A percentile compares a stretch with the other conserved stretches of the same genome.
These are phyloP conservation scores for Hypoxylon lenormandii DNA, from an alignment of 495 filamentous ascomycete genomes.

Conservation along the genomic window DNA sequence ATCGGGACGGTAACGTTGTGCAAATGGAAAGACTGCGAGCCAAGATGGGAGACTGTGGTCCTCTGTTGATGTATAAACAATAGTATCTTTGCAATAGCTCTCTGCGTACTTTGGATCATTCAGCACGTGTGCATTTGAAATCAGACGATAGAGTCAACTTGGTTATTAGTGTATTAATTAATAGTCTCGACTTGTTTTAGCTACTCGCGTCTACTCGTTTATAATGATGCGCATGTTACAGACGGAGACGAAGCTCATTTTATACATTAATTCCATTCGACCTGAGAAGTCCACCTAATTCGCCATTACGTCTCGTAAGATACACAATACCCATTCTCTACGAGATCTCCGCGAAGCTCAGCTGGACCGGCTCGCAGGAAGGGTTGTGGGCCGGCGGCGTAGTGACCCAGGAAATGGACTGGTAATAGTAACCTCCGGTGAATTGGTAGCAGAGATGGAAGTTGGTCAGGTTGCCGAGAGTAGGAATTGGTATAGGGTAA, in stretches of 20 bases:
- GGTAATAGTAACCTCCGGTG: slow-evolving; percentile 56
- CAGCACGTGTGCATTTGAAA: no score
- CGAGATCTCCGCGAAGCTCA: slow-evolving; percentile 31
- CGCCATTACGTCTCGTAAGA: neutral
- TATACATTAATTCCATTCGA: neutral
- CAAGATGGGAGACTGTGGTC: slow-evolving; percentile 29
- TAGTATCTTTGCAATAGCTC: no score
- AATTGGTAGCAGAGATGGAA: slow-evolving; percentile 55
- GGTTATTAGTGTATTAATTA: slow-evolving; percentile 6
- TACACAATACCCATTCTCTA: neutral
- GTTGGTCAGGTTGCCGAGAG: slow-evolving; percentile 24
- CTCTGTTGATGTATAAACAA: slow-evolving; percentile 4
- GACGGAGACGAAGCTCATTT: neutral
- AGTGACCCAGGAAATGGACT: slow-evolving; percentile 58
- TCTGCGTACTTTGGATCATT: no score
- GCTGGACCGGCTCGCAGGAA: slow-evolving; percentile 57
- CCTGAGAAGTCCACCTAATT: neutral
- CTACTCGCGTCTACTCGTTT: neutral
- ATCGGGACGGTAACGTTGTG: slow-evolving; percentile 21
- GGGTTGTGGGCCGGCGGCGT: slow-evolving; percentile 60
- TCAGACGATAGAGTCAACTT: neutral
- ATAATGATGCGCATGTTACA: neutral
- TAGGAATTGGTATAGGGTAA: slow-evolving; percentile 4
- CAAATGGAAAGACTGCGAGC: slow-evolving; percentile 23
- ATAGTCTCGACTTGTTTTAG: slow-evolving; percentile 1